Evolutionary conservation across 495 filamentous ascomycete species (phyloP), one percentile per base, ranked within the genome.

Genomic region (Pyrenopolyporus hunteri): DNA sequence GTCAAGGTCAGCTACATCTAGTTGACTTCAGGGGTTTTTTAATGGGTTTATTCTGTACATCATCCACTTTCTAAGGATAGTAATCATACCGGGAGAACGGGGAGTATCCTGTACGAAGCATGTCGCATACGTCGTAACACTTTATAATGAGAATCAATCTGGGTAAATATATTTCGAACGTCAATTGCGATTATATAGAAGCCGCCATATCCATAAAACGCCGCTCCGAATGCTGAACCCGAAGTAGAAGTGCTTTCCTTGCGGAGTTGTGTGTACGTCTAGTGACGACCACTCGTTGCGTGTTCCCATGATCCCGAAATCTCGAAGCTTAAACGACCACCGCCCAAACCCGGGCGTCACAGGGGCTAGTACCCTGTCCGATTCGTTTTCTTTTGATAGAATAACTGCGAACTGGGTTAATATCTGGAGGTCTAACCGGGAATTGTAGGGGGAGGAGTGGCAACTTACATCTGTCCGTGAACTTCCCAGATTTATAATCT

Each of bases 401-500:
- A 81, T 23, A 81, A 58, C 78, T 81, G 49, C 52, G 22, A 13
- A 17, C 36, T 10, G 47, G 28, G 59, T 76, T 49, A 78, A 74
- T 59, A 67, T 37, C 20, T 40, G 9, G 11, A 49, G 28, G 7
- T 49, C 10, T 10, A 14, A 10, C 10, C 6, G 4, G 17, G 17
- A 28, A 17, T 6, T 19, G 23, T 40, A 32, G 17, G 13, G 11
- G 44, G 16, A 39, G 11, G 35, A 22, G 36, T 20, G 19, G 35
- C n/a, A 25, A 78, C 78, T 89, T 71, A 98, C 80, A 83, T 99
- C 94, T 56, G 95, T 98, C 76, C 94, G 83, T 49, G 89, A 93
- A 79, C 88, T 92, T 42, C 94, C 94, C 71, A 99, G 69, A 72
- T 99, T 99, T 68, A 99, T 97, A 77, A 99, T 99, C 84, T 99